phyloP scores from a whole-genome alignment of 2,329 filamentous ascomycete species.

The Colletotrichum plurivorum region DNA sequence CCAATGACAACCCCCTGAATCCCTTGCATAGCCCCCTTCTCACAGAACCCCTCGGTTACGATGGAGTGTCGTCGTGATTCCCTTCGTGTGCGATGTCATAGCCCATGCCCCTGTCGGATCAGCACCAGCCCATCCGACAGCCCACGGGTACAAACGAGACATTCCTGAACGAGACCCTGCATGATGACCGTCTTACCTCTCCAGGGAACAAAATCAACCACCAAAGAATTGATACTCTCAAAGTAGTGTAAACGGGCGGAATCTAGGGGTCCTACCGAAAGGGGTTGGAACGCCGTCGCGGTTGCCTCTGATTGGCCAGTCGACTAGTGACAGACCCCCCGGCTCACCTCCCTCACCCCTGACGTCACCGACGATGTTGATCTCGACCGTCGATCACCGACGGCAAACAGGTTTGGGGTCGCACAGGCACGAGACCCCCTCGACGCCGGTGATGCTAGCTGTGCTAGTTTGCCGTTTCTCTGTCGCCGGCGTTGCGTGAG shows the following conservation, averaged over 20 bases:
- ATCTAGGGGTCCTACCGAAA: constrained; percentile 40
- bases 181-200: not conserved
- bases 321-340: not conserved
- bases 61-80: not conserved
- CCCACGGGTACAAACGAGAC: constrained; percentile 8
- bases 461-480: not conserved
- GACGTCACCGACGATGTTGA: constrained; percentile 36
- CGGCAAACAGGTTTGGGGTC: constrained; percentile 36
- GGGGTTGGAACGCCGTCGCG: constrained; percentile 4
- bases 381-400: constrained; percentile 31
- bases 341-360: not conserved
- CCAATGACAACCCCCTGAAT: constrained; percentile 18
- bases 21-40: constrained; percentile 18
- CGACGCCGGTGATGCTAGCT: constrained; percentile 4
- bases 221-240: not conserved
- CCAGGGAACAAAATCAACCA: not conserved
- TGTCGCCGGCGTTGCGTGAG: not conserved
- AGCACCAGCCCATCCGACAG: not conserved
- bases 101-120: not conserved
- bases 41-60: not conserved
- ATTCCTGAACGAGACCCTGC: constrained; percentile 32
- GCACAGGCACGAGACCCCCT: constrained; percentile 15
- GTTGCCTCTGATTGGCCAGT: constrained; percentile 18
- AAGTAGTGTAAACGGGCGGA: not conserved
- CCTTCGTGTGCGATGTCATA: constrained; percentile 32